Evolutionary conservation across 306 rosid species (phyloP), one percentile per base, ranked within the genome.

Genomic region (Vicia sativa): DNA sequence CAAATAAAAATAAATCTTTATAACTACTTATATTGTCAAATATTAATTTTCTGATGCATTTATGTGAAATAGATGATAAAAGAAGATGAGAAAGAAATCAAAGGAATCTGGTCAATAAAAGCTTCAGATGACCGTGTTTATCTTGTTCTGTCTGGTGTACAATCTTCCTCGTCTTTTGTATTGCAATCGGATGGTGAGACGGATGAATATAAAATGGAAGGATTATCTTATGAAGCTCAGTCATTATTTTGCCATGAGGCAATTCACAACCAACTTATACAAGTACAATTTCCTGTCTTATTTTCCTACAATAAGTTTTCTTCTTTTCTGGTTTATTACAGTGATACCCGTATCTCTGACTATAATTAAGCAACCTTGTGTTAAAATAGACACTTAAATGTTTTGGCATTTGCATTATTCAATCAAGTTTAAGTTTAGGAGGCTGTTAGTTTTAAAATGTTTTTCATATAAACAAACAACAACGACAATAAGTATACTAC

Each of bases 221-320:
- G 98, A 49, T 92, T 92, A 77, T 78, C 60, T 67, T 86, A 96
- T 81, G 79, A 87, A 84, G 98, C 82, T 38, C 91, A 86, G 78
- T 82, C 98, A 62, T 78, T 92, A 76, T 89, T 89, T 84, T 92
- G 98, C 83, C 96, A 89, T 67, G 98, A 92, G 63, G 98, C 98
- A 3, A 73, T 87, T 50, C 77, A 76, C 67, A 81, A 92, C 73
- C 98, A 92, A 89, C 92, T 92, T 80, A 95, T 92, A 43, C 96
- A 92, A 67, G 96, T 90, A 74, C 61, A 28, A 4, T 28, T 4
- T 28, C 31, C 4, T 5, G 5, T 0, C 31, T 28, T 28, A 28
- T 28, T 28, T 28, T 3, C 31, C 31, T 28, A 28, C 31, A 28
- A 28, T 28, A 28, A 28, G 31, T 28, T 28, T 28, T 28, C 31